Evolutionary conservation across 345 rosid species (phyloP), one percentile per base, ranked within the genome.

Genomic region (Melaleuca quinquenervia): DNA sequence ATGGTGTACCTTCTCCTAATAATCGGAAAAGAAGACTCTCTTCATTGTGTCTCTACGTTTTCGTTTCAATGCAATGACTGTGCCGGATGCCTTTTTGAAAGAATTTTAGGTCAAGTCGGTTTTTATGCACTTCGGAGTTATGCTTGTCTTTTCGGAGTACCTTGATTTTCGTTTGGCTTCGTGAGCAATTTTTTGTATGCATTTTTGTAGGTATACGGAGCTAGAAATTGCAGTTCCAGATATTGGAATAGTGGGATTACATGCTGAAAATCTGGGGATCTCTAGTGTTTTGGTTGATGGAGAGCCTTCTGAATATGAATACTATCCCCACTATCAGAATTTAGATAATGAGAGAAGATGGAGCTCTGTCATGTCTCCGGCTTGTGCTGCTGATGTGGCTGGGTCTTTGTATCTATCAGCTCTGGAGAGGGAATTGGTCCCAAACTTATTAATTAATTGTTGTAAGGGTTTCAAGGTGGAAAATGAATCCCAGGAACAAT

Each of bases 221-320:
- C 90, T 97, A 87, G 98, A 97, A 90, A 96, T 97, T 62, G 91
- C 85, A 44, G 99, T 97, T 27, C 99, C 99, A 41, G 98, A 97
- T 86, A 96, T 97, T 6, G 99, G 98, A 18, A 90, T 97, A 24
- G 98, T 94, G 36, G 99, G 98, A 50, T 89, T 97, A 85, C 94
- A 94, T 62, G 98, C 98, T 52, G 98, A 97, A 94, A 96, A 97
- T 86, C 92, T 97, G 88, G 99, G 93, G 52, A 96, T 97, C 0
- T 96, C 93, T 91, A 91, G 90, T 91, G 99, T 97, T 26, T 90
- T 92, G 86, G 98, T 96, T 14, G 99, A 97, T 83, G 99, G 99
- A 21, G 98, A 97, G 88, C 90, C 93, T 44, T 90, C 99, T 21
- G 98, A 94, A 83, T 97, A 94, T 85, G 99, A 97, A 88, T 96